Percentiles rank a stretch among this genome's conserved stretches.
These are phyloP conservation scores for Chalara sp. DNA, from an alignment of 2,329 filamentous ascomycete species.

Conservation along the genomic window DNA sequence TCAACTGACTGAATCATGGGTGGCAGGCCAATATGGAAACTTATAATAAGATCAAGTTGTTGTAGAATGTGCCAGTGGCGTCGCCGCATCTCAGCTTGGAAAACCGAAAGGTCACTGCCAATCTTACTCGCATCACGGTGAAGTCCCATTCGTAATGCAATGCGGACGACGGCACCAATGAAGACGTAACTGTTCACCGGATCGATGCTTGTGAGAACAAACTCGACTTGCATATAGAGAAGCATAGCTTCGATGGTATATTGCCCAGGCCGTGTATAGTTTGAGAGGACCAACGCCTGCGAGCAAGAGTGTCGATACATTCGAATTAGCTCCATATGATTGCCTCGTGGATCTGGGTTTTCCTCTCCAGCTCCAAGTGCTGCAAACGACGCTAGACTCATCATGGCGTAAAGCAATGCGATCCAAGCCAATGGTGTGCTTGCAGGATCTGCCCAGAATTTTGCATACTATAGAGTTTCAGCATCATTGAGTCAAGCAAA, in stretches of 20 bases:
- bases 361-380: conserved; percentile 36
- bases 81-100: conserved; percentile 69
- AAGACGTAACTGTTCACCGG: conserved; percentile 50
- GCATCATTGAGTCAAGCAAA: conserved; percentile 3
- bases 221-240: conserved; percentile 47
- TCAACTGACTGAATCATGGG: conserved; percentile 57
- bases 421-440: conserved; percentile 39
- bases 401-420: conserved; percentile 36
- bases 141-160: conserved; percentile 53
- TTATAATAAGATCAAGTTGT: conserved; percentile 57
- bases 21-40: conserved; percentile 62
- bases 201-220: conserved; percentile 41
- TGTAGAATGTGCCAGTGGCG: conserved; percentile 47
- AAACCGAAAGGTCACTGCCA: conserved; percentile 50
- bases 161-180: conserved; percentile 41
- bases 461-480: conserved; percentile 33
- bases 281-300: conserved; percentile 43
- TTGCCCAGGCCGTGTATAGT: conserved; percentile 42
- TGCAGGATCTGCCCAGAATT: conserved; percentile 41
- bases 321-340: conserved; percentile 40
- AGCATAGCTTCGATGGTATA: conserved; percentile 44
- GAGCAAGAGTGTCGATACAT: conserved; percentile 42
- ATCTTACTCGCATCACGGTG: conserved; percentile 40
- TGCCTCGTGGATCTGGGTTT: conserved; percentile 37
- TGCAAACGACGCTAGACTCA: conserved; percentile 29